Base-by-base conservation (phyloP, 148 eudicot genomes). In the Arctostaphylos glauca region DNA sequence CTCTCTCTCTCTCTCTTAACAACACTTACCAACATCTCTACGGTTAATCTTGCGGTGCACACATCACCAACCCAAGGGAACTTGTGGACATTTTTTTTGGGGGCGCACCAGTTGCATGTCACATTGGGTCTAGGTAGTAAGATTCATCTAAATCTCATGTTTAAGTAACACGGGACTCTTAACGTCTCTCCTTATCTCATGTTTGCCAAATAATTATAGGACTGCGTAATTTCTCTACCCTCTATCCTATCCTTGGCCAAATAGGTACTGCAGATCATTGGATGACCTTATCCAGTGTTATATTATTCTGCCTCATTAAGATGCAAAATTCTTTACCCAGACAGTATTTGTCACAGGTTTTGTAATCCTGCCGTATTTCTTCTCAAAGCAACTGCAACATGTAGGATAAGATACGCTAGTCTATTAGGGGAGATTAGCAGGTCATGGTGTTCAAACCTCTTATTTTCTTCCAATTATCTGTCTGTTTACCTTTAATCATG, bases 1-100 rank as follows among this genome's bases (percentile, higher is more conserved):
- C 38, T 31, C 38, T 31, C 1, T 31, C 38, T 31, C 38, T 31
- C 38, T 31, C 38, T n/a, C n/a, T n/a, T n/a, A n/a, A n/a, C n/a
- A n/a, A n/a, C n/a, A n/a, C n/a, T 58, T 25, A 5, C 18, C 19
- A 2, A 25, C 14, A 38, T 52, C 60, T 31, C 62, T 76, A 48
- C 55, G 5, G 62, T 76, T 76, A 53, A 53, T 47, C 19, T 79
- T 80, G 82, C n/a, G 3, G 50, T 55, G 44, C 81, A 62, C 46
- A 31, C 38, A 31, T 31, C 38, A 31, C 38, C 38, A 31, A 31
- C 38, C 38, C 38, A 31, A 31, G 38, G 38, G 38, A 31, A 31
- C 38, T 31, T 31, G 38, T 31, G 38, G 38, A 31, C 38, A 49
- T 55, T 15, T 66, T 25, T 50, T 52, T 15, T 50, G 50, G 56